Percentiles rank a stretch among this genome's conserved stretches.
phyloP scores from a whole-genome alignment of 2,329 filamentous ascomycete species.

The Mycocentrospora acerina region DNA sequence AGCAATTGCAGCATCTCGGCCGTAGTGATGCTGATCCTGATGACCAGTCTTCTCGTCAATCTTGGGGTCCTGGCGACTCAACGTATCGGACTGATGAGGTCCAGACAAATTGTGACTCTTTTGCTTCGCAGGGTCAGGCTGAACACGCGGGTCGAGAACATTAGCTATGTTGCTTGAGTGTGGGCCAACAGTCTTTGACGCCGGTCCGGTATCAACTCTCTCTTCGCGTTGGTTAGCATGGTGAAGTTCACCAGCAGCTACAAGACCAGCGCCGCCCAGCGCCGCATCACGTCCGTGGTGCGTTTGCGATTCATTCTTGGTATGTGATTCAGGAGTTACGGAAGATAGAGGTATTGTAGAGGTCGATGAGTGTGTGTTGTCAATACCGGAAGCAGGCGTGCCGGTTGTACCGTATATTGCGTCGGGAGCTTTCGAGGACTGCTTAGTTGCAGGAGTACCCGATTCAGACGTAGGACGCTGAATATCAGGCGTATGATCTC shows the following conservation, averaged over 20 bases:
- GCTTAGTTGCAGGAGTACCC: slow-evolving; percentile 5
- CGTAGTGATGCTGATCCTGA: slow-evolving; percentile 21
- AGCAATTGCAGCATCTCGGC: slow-evolving; percentile 29
- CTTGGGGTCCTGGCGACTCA: slow-evolving; percentile 31
- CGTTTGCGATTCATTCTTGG: slow-evolving; percentile 18
- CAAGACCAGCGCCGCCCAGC: slow-evolving; percentile 20
- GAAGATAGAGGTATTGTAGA: slow-evolving; percentile 8
- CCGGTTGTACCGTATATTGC: slow-evolving; percentile 2
- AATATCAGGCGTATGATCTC: slow-evolving; percentile 16
- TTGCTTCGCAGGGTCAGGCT: slow-evolving; percentile 32
- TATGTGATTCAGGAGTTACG: slow-evolving; percentile 3
- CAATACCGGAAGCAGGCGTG: background rate
- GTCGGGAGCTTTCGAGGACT: slow-evolving; percentile 4
- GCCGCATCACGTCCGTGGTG: slow-evolving; percentile 28
- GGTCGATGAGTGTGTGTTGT: background rate
- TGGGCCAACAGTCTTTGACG: slow-evolving; percentile 29
- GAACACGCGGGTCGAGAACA: slow-evolving; percentile 32
- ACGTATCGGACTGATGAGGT: slow-evolving; percentile 26
- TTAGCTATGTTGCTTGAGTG: slow-evolving; percentile 37
- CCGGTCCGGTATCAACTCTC: slow-evolving; percentile 20
- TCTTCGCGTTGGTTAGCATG: slow-evolving; percentile 16
- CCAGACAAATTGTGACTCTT: slow-evolving; percentile 28
- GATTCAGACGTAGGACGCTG: slow-evolving; percentile 6
- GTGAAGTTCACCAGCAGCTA: slow-evolving; percentile 13
- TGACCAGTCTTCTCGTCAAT: slow-evolving; percentile 19